phyloP scores from a whole-genome alignment of 129 eudicot genomes.

The Lonicera japonica region DNA sequence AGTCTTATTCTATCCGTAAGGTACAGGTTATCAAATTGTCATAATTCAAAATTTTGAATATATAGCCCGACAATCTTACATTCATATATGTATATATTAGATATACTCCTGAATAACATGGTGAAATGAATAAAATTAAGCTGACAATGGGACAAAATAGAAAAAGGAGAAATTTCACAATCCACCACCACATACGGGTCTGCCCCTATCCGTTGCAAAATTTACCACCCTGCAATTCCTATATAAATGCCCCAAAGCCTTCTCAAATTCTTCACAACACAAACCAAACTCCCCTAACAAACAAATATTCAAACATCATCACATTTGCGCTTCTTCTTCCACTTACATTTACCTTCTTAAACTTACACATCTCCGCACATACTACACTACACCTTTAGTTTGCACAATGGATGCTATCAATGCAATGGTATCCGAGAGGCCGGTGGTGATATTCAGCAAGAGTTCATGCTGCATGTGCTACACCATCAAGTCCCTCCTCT shows the following conservation, averaged over 20 bases:
- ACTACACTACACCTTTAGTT: background rate
- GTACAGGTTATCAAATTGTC: too few relatives aligned
- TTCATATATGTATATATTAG: too few relatives aligned
- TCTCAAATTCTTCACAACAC: conserved; percentile 21
- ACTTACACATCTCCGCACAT: background rate
- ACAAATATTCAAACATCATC: background rate
- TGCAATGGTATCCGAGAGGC: conserved; percentile 55
- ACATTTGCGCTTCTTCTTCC: background rate
- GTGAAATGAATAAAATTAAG: too few relatives aligned
- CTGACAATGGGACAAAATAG: too few relatives aligned
- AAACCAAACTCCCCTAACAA: background rate
- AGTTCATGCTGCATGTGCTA: conserved; percentile 62
- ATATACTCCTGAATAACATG: too few relatives aligned
- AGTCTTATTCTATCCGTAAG: too few relatives aligned
- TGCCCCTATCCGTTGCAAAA: too few relatives aligned
- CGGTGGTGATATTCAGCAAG: conserved; percentile 81
- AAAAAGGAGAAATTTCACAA: too few relatives aligned
- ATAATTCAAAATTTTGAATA: too few relatives aligned
- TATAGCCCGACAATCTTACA: too few relatives aligned
- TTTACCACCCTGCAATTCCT: conserved; percentile 7
- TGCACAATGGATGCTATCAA: conserved; percentile 53
- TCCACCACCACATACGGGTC: background rate
- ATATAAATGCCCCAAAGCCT: conserved; percentile 26
- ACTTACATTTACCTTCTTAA: background rate
- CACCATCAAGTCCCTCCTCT: conserved; percentile 52